Conservation (phyloP, 768 basidiomycete species). For the Pulveroboletus sp. region DNA sequence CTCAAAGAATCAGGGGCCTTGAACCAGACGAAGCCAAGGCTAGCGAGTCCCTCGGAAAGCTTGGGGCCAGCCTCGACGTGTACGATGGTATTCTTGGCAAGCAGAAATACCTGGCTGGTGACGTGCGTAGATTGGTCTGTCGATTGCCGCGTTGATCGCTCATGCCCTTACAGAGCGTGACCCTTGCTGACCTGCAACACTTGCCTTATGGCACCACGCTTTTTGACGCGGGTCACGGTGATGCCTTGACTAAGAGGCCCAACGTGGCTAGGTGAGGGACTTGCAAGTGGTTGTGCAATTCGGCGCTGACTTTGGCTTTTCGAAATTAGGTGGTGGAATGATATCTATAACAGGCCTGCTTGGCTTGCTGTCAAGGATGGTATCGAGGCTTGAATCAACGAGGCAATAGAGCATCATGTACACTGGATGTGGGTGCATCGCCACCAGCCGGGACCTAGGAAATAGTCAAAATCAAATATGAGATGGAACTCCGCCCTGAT, state of each 20-base stretch:
- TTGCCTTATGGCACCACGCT: conserved; percentile 43
- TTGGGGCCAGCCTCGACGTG: conserved; percentile 41
- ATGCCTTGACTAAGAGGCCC: conserved; percentile 36
- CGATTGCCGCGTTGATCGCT: background rate
- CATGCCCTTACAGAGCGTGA: conserved; percentile 35
- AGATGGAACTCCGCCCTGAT: no score
- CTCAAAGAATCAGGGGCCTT: conserved; percentile 16
- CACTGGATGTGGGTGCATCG: no score
- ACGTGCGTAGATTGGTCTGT: conserved; percentile 34
- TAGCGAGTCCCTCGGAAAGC: conserved; percentile 6
- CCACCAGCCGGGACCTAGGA: no score
- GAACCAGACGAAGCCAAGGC: conserved; percentile 23
- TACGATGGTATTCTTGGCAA: conserved; percentile 56
- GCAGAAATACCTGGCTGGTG: conserved; percentile 54
- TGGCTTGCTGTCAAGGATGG: conserved; percentile 47
- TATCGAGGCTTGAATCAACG: background rate
- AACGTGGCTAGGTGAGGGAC: conserved; percentile 42
- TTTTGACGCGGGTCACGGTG: conserved; percentile 19
- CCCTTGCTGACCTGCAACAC: conserved; percentile 59
- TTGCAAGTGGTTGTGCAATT: no score
- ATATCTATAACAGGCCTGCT: conserved; percentile 40
- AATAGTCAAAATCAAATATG: no score
- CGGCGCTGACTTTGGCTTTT: conserved; percentile 4
- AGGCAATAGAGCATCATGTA: no score
- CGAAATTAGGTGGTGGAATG: conserved; percentile 51